Evolutionary conservation across 805 yeast species (phyloP).

Genomic region (Schwanniomyces yamadae): DNA sequence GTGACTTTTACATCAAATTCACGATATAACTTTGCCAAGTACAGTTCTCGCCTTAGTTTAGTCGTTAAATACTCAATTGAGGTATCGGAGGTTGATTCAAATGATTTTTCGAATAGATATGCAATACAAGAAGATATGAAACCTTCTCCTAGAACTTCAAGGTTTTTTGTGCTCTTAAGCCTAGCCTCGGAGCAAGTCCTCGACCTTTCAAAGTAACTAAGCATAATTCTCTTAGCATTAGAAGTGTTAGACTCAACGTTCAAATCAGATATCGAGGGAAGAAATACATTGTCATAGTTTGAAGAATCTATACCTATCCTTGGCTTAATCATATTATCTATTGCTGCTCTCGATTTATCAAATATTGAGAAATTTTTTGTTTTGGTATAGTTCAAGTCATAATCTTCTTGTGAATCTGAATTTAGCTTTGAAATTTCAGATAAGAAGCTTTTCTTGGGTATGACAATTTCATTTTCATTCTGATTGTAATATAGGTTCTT

Average conservation of each 20-base stretch:
- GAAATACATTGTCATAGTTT: not conserved
- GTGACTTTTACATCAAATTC: slow-evolving; percentile 43
- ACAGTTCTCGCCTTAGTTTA: slow-evolving; percentile 42
- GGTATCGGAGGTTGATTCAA: slow-evolving; percentile 50
- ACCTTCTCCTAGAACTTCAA: slow-evolving; percentile 58
- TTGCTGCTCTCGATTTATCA: slow-evolving; percentile 46
- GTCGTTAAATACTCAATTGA: slow-evolving; percentile 52
- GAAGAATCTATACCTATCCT: slow-evolving; percentile 11
- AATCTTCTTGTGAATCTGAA: slow-evolving; percentile 34
- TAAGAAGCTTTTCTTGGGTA: slow-evolving; percentile 18
- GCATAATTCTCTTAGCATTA: slow-evolving; percentile 11
- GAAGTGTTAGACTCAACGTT: not conserved
- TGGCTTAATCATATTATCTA: slow-evolving; percentile 48
- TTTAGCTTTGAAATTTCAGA: slow-evolving; percentile 35
- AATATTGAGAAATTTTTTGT: slow-evolving; percentile 24
- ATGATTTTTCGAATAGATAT: slow-evolving; percentile 63
- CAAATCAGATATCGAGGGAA: slow-evolving; percentile 7
- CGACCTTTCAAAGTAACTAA: slow-evolving; percentile 55
- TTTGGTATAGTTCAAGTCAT: slow-evolving; percentile 35
- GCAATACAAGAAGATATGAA: slow-evolving; percentile 56
- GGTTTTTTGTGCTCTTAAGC: slow-evolving; percentile 38
- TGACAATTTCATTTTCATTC: not conserved
- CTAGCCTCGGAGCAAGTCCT: slow-evolving; percentile 56
- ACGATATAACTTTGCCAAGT: slow-evolving; percentile 46
- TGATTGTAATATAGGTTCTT: not conserved